Percentiles rank a stretch among this genome's conserved stretches.
Conservation (phyloP, 2,329 filamentous ascomycete genomes). For the Ambrosiella beaveri region DNA sequence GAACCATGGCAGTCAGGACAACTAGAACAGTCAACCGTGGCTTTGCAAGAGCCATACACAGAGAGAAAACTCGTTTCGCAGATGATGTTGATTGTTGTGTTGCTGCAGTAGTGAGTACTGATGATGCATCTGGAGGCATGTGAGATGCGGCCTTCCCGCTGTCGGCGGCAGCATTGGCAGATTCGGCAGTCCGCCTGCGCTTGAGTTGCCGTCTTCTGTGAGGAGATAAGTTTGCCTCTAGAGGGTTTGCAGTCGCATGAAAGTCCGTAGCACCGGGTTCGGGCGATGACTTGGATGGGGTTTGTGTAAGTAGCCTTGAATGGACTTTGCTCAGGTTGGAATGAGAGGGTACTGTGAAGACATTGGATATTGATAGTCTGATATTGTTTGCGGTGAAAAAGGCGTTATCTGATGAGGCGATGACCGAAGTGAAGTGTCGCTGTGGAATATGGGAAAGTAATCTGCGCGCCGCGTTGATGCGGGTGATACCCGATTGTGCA, state of each 20-base stretch:
- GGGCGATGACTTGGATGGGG: background rate
- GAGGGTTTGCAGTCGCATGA: background rate
- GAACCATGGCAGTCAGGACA: constrained; percentile 73
- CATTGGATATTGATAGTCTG: constrained; percentile 7
- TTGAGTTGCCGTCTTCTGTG: constrained; percentile 13
- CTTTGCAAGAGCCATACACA: constrained; percentile 84
- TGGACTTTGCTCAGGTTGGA: constrained; percentile 2
- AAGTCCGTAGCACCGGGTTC: background rate
- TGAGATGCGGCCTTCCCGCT: constrained; percentile 16
- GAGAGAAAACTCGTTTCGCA: constrained; percentile 50
- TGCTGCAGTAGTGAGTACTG: constrained; percentile 35
- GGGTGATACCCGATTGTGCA: background rate
- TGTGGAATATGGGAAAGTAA: constrained; percentile 1
- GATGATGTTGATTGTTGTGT: constrained; percentile 33
- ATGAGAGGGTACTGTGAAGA: constrained; percentile 4
- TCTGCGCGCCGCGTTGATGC: background rate
- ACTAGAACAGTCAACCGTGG: constrained; percentile 84
- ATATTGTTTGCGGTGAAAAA: constrained; percentile 11
- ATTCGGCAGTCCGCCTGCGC: constrained; percentile 10
- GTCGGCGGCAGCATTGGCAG: constrained; percentile 7
- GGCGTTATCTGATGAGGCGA: constrained; percentile 1
- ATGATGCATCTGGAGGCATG: constrained; percentile 35
- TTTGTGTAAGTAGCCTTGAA: constrained; percentile 5
- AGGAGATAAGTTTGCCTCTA: constrained; percentile 2
- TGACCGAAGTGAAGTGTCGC: background rate